Evolutionary conservation across 192 early-diverging fungal genomes (phyloP).

Genomic region (Coemansia sp.): DNA sequence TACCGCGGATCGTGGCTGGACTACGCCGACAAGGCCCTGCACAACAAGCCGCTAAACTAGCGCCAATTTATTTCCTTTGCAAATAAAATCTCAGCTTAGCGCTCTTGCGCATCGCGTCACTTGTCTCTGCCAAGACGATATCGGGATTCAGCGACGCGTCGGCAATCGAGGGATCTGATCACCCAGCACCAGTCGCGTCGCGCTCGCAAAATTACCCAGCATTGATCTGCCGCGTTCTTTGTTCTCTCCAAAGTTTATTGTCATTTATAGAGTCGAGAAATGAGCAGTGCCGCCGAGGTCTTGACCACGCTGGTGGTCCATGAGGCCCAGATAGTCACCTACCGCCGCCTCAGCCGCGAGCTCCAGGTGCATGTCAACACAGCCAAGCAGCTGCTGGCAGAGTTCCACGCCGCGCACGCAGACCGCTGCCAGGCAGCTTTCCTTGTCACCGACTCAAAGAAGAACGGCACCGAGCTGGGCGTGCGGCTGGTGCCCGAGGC

Average conservation of each 20-base stretch:
- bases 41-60: conserved; percentile 29
- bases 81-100: no score
- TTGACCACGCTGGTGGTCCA: conserved; percentile 32
- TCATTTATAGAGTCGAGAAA: background rate
- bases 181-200: background rate
- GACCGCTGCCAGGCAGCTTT: conserved; percentile 37
- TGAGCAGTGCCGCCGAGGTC: conserved; percentile 25
- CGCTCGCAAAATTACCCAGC: background rate
- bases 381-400: conserved; percentile 34
- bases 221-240: background rate
- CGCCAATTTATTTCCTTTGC: background rate
- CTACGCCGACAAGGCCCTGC: conserved; percentile 39
- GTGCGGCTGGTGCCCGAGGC: conserved; percentile 25
- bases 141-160: no score
- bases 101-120: no score
- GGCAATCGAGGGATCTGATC: background rate
- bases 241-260: background rate
- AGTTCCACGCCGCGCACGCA: conserved; percentile 27
- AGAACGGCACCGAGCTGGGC: conserved; percentile 8
- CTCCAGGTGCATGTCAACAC: conserved; percentile 39
- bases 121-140: no score
- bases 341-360: conserved; percentile 45
- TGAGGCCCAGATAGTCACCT: conserved; percentile 42
- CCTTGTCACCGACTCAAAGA: conserved; percentile 18
- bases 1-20: conserved; percentile 51